phyloP scores from a whole-genome alignment of 257 asterid genomes.

The Paraleonurus japonicus region DNA sequence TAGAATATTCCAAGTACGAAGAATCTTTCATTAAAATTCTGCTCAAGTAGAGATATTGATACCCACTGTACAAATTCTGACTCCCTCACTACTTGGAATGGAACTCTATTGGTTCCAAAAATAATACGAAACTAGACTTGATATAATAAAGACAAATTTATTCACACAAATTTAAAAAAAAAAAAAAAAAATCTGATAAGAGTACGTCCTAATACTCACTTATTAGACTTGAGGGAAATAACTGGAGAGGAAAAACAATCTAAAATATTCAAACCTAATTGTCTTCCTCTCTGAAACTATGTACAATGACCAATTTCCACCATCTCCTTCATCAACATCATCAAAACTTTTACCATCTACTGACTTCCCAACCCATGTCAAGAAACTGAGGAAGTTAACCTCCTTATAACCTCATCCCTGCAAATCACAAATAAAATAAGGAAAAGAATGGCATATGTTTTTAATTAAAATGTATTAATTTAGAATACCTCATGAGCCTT shows the following conservation, averaged over 20 bases:
- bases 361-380: neutral
- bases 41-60: too few species aligned
- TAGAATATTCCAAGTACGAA: neutral
- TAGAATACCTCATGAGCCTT: slow-evolving; percentile 68
- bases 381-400: slow-evolving; percentile 29
- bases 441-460: too few species aligned
- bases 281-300: slow-evolving; percentile 1
- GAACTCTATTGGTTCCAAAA: neutral
- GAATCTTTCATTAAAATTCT: neutral
- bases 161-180: neutral
- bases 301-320: slow-evolving; percentile 22
- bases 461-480: too few species aligned
- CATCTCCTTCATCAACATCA: neutral
- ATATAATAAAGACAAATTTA: too few species aligned
- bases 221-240: neutral
- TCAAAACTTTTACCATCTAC: neutral
- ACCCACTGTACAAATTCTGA: neutral
- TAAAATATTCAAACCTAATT: neutral
- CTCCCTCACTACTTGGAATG: neutral
- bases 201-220: neutral
- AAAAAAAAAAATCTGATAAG: too few species aligned
- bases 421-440: neutral
- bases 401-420: slow-evolving; percentile 65
- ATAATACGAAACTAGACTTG: too few species aligned
- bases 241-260: neutral